Percentiles rank a stretch among this genome's conserved stretches.
Conservation (phyloP, 2,329 filamentous ascomycete genomes). For the Cladosporium sphaerospermum region DNA sequence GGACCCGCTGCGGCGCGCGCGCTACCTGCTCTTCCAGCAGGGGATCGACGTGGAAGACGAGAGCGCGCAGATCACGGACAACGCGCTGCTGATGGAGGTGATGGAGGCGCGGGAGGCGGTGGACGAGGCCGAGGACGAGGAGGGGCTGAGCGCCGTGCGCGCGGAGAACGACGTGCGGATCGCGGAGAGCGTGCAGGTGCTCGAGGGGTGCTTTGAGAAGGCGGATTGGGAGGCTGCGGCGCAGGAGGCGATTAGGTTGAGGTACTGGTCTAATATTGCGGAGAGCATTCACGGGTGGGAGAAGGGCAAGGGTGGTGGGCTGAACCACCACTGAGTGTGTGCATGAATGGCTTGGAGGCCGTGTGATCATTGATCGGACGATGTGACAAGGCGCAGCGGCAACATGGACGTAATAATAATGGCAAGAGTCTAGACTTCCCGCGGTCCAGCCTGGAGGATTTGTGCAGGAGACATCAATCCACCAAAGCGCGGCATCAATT, state of each 20-base stretch:
- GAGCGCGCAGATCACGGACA: constrained; percentile 61
- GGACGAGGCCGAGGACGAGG: constrained; percentile 51
- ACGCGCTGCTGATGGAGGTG: constrained; percentile 68
- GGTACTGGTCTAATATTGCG: constrained; percentile 87
- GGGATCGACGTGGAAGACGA: constrained; percentile 80
- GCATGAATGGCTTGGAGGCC: too few species aligned
- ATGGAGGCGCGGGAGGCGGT: constrained; percentile 67
- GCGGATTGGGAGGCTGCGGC: constrained; percentile 63
- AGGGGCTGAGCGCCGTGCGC: constrained; percentile 55
- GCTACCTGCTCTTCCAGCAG: constrained; percentile 69
- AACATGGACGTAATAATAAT: too few species aligned
- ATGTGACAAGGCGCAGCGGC: too few species aligned
- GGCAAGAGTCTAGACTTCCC: too few species aligned
- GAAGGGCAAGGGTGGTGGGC: constrained; percentile 52
- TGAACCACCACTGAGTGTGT: constrained; percentile 22
- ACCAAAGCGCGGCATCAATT: too few species aligned
- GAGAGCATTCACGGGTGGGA: constrained; percentile 82
- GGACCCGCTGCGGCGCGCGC: constrained; percentile 73
- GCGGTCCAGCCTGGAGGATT: too few species aligned
- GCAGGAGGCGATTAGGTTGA: constrained; percentile 66
- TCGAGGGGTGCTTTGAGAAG: constrained; percentile 60
- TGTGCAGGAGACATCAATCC: too few species aligned
- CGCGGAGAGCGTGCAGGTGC: constrained; percentile 50
- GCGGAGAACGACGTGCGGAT: constrained; percentile 64
- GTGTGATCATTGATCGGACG: too few species aligned